Evolutionary conservation across 148 eudicot species (phyloP), one percentile per base, ranked within the genome.

Genomic region (Amaranthus cruentus): DNA sequence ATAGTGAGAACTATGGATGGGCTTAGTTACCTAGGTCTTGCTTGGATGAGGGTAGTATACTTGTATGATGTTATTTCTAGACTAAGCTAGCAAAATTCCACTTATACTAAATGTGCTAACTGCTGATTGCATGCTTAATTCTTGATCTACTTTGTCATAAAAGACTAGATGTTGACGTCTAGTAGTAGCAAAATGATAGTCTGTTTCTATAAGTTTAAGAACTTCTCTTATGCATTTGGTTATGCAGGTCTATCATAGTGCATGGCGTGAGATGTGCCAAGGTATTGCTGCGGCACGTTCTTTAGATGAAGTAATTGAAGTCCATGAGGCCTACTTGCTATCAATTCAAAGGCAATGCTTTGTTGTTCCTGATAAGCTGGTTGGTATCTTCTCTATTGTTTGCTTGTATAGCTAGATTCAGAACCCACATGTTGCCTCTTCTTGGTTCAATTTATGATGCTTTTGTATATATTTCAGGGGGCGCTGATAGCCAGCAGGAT

Each of bases 281-380:
- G 93, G 96, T 71, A 85, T 95, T 91, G 85, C 89, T n/a, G 73
- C 90, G 65, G 97, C 98, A 77, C 86, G 87, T 73, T 90, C 98
- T 71, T 84, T 95, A 69, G 98, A 95, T 81, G 96, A 91, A 83
- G 98, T 87, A 51, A 91, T 95, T 71, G 91, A 91, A 78, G 97
- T 91, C 67, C 98, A 95, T 14, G 97, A 91, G 55, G 86, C 97
- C 73, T 95, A 95, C 82, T 91, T 95, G 83, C 77, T 87, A 80
- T 90, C 96, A 42, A 91, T 95, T 75, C 98, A 95, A 80, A 78
- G 98, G 57, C 98, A 90, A 77, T 91, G 98, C 82, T 95, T 95
- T 83, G 97, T 91, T 72, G 97, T 90, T 81, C 98, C 98, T 48
- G 98, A 95, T 79, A 95, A 90, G 82, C 88, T 95, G 89, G 98